These are phyloP conservation scores for Euphorbia pulcherrima DNA, from an alignment of 345 rosid genomes.

Conservation along the genomic window DNA sequence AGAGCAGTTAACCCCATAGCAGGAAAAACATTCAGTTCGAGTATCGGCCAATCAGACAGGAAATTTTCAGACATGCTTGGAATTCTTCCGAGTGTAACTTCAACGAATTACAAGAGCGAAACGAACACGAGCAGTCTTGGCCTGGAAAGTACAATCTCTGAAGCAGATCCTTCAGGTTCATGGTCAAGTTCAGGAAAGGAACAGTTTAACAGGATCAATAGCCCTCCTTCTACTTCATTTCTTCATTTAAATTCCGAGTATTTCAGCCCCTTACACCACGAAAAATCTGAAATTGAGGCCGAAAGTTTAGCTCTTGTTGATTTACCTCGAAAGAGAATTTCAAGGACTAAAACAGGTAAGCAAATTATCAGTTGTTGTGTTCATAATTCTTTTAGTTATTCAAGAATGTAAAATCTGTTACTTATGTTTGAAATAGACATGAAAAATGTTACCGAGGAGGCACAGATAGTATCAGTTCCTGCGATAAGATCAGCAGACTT, in stretches of 20 bases:
- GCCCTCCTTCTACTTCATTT: slow-evolving; percentile 10
- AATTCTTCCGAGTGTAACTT: background rate
- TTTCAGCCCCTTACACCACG: slow-evolving; percentile 19
- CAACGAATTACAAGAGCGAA: slow-evolving; percentile 7
- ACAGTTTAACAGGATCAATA: slow-evolving; percentile 12
- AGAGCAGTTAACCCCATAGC: slow-evolving; percentile 26
- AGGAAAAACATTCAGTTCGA: slow-evolving; percentile 4
- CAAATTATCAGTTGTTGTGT: background rate
- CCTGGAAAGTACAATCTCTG: slow-evolving; percentile 19
- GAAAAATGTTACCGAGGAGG: background rate
- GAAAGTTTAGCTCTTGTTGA: slow-evolving; percentile 3
- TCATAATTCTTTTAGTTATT: background rate
- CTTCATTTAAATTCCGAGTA: slow-evolving; percentile 25
- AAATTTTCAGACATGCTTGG: slow-evolving; percentile 2
- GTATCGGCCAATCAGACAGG: slow-evolving; percentile 6
- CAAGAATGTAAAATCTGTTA: background rate
- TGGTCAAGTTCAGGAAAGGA: slow-evolving; percentile 17
- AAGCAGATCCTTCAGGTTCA: slow-evolving; percentile 8
- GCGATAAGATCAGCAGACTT: slow-evolving; percentile 30
- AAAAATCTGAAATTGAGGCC: background rate
- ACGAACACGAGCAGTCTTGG: slow-evolving; percentile 24
- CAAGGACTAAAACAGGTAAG: slow-evolving; percentile 24
- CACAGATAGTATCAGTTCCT: slow-evolving; percentile 5
- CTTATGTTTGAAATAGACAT: slow-evolving; percentile 14
- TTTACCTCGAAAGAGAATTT: background rate